Base-by-base conservation (phyloP, 164 flowering plant species). In the Liquidambar formosana region DNA sequence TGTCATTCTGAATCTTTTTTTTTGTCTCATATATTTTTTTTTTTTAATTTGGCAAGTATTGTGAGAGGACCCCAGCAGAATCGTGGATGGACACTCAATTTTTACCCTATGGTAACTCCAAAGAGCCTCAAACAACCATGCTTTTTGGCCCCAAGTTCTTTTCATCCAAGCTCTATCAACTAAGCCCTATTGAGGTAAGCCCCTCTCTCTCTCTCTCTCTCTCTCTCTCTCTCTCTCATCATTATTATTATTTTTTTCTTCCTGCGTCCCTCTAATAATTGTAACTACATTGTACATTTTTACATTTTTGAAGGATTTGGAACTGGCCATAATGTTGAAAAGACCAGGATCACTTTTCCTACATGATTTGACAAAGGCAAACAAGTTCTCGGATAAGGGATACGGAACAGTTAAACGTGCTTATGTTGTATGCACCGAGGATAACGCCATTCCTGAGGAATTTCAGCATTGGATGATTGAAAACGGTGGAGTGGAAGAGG, bases 11-110 rank as follows among this genome's bases (percentile, higher is more conserved):
- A n/a, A n/a, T n/a, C n/a, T n/a, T n/a, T n/a, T n/a, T n/a, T 45
- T n/a, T 1, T 25, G 44, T 25, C 38, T 12, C 2, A 1, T 23
- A 3, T 44, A 9, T 22, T 47, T n/a, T 5, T 19, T 12, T 22
- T 8, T 0, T 14, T 4, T 43, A 15, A n/a, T n/a, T 28, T 13
- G 12, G 6, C 16, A 58, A 77, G 80, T 69, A 18, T 9, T 21
- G 44, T 0, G 65, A 69, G 52, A 61, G 51, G 27, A 48, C 62
- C 18, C 79, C 84, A 10, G 18, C 54, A 33, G 81, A 68, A 5
- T 46, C 0, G 0, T 85, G 83, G 81, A 0, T 77, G 72, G 90
- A 86, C 72, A 81, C 82, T 10, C 66, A 74, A 52, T 78, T 85
- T 19, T 46, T 54, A 23, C 18, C 67, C 10, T 64, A 67, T 47